Evolutionary conservation across 768 basidiomycete species (phyloP).

Genomic region (Auricularia heimuer): DNA sequence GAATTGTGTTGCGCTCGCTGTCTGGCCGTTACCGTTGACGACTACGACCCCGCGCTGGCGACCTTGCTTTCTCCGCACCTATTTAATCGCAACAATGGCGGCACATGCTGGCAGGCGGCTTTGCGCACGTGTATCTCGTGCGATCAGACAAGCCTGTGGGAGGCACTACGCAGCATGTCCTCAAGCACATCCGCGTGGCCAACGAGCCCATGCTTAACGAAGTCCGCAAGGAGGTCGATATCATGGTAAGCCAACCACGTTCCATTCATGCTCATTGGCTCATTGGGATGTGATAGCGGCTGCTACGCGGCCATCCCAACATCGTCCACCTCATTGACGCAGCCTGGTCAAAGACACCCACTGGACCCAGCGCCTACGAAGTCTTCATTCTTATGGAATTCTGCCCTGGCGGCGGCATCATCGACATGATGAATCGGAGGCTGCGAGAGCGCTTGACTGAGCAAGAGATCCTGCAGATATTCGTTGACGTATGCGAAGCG

Average conservation of each 20-base stretch:
- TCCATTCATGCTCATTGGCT: slow-evolving; percentile 20
- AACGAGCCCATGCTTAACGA: slow-evolving; percentile 84
- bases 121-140: slow-evolving; percentile 96
- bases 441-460: slow-evolving; percentile 91
- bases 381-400: slow-evolving; percentile 99
- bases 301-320: slow-evolving; percentile 87
- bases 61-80: slow-evolving; percentile 3
- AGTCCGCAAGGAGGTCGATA: slow-evolving; percentile 95
- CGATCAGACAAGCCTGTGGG: slow-evolving; percentile 76
- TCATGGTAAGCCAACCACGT: slow-evolving; percentile 63
- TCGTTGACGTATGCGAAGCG: slow-evolving; percentile 86
- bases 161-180: slow-evolving; percentile 89
- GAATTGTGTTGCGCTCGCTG: too few species aligned
- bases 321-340: slow-evolving; percentile 96
- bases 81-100: slow-evolving; percentile 4
- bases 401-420: slow-evolving; percentile 93
- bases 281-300: slow-evolving; percentile 42
- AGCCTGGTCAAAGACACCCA: slow-evolving; percentile 75
- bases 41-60: background rate
- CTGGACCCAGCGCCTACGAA: slow-evolving; percentile 61
- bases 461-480: slow-evolving; percentile 93
- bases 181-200: slow-evolving; percentile 91
- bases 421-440: slow-evolving; percentile 99
- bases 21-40: too few species aligned
- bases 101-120: slow-evolving; percentile 59